Conservation (phyloP, 192 early-diverging fungal genomes). For the Coemansia sp. region DNA sequence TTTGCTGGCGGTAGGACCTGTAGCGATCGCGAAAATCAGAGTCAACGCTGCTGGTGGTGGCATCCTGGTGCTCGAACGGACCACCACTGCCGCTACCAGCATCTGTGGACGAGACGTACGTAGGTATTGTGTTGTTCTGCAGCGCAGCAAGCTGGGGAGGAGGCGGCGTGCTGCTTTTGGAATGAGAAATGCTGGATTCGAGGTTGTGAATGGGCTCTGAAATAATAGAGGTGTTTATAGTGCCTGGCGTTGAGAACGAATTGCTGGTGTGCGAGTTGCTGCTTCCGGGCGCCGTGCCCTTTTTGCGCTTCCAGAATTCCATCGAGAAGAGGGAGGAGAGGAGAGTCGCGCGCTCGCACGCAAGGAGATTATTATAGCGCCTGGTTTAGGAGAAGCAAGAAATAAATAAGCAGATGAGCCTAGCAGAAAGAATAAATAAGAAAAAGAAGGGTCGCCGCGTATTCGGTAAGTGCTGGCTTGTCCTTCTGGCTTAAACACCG, state of each 20-base stretch:
- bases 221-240: constrained; percentile 34
- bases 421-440: background rate
- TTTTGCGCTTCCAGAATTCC: constrained; percentile 57
- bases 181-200: constrained; percentile 12
- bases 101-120: background rate
- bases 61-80: background rate
- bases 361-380: background rate
- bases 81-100: background rate
- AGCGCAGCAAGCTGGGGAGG: background rate
- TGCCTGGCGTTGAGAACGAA: background rate
- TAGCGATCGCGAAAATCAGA: constrained; percentile 49
- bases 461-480: too few relatives aligned
- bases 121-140: background rate
- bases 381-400: background rate
- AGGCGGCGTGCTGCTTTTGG: constrained; percentile 15
- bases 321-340: constrained; percentile 3
- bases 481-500: too few relatives aligned
- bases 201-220: constrained; percentile 54
- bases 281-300: constrained; percentile 27
- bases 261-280: constrained; percentile 1
- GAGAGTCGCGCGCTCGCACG: background rate
- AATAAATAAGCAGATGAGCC: constrained; percentile 1
- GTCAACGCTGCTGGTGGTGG: constrained; percentile 11
- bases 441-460: background rate
- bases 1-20: constrained; percentile 47